phyloP scores from a whole-genome alignment of 2,329 filamentous ascomycete genomes.

The Fusarium lyarnte region DNA sequence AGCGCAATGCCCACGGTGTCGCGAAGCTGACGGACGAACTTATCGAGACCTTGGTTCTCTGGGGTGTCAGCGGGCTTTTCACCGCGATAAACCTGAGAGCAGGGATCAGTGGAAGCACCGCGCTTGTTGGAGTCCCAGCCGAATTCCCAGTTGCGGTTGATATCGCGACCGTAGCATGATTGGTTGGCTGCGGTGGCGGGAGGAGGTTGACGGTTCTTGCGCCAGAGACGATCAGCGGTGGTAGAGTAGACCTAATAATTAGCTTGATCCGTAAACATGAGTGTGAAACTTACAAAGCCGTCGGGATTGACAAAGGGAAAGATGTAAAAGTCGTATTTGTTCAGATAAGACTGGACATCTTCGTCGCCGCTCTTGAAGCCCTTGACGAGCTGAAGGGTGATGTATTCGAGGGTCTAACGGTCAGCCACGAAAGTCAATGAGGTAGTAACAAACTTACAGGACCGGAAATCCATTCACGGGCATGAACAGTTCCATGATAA shows the following conservation, averaged over 20 bases:
- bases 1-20: slow-evolving; percentile 52
- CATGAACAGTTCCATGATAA: slow-evolving; percentile 63
- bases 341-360: slow-evolving; percentile 54
- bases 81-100: slow-evolving; percentile 57
- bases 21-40: slow-evolving; percentile 45
- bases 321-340: slow-evolving; percentile 68
- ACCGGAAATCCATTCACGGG: slow-evolving; percentile 64
- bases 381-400: slow-evolving; percentile 56
- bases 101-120: slow-evolving; percentile 60
- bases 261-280: background rate
- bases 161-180: slow-evolving; percentile 60
- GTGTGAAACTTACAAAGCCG: slow-evolving; percentile 41
- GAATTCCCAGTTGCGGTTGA: slow-evolving; percentile 65
- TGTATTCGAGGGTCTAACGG: slow-evolving; percentile 55
- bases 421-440: background rate
- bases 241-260: slow-evolving; percentile 54
- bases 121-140: slow-evolving; percentile 56
- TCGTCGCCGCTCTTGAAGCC: slow-evolving; percentile 51
- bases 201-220: slow-evolving; percentile 60
- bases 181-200: slow-evolving; percentile 32
- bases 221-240: slow-evolving; percentile 58
- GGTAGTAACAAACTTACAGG: slow-evolving; percentile 54
- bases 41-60: slow-evolving; percentile 57
- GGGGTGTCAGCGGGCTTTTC: slow-evolving; percentile 53
- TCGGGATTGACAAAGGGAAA: slow-evolving; percentile 61